These are phyloP conservation scores for Ascochyta lentis DNA, from an alignment of 2,329 filamentous ascomycete genomes.

Conservation along the genomic window DNA sequence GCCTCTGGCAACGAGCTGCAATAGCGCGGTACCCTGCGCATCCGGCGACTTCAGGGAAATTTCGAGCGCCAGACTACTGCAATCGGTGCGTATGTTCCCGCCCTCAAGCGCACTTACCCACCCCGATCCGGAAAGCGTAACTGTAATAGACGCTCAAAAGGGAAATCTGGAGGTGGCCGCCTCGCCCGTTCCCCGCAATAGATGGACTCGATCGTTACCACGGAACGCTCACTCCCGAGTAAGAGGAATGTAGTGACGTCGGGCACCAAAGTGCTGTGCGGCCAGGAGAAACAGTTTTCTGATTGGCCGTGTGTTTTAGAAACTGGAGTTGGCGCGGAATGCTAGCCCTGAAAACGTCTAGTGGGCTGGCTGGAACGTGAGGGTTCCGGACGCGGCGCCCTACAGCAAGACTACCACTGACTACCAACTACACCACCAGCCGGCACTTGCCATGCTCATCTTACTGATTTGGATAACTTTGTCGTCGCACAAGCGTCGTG, in stretches of 20 bases:
- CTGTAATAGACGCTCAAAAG: neutral
- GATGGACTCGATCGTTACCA: neutral
- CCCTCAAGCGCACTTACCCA: neutral
- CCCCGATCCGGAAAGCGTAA: constrained; percentile 2
- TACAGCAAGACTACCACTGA: constrained; percentile 2
- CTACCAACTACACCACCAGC: neutral
- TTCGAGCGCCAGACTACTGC: neutral
- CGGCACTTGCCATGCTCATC: constrained; percentile 9
- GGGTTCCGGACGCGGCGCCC: constrained; percentile 1
- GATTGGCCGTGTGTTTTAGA: constrained; percentile 4
- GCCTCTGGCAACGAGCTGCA: constrained; percentile 4
- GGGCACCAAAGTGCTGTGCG: constrained; percentile 1
- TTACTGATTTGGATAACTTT: constrained; percentile 2
- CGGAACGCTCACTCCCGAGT: constrained; percentile 7
- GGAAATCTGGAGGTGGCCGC: neutral
- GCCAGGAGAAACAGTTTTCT: neutral
- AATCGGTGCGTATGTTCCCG: neutral
- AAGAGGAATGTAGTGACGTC: constrained; percentile 13
- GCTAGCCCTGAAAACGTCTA: constrained; percentile 1
- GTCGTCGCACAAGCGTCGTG: neutral
- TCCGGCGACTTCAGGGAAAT: constrained; percentile 2
- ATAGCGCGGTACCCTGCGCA: constrained; percentile 4
- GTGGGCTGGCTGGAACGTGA: constrained; percentile 8
- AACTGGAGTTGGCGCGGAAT: neutral
- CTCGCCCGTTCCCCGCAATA: constrained; percentile 10